Evolutionary conservation across 179 eudicot species (phyloP).

Genomic region (Drosera spatulata): DNA sequence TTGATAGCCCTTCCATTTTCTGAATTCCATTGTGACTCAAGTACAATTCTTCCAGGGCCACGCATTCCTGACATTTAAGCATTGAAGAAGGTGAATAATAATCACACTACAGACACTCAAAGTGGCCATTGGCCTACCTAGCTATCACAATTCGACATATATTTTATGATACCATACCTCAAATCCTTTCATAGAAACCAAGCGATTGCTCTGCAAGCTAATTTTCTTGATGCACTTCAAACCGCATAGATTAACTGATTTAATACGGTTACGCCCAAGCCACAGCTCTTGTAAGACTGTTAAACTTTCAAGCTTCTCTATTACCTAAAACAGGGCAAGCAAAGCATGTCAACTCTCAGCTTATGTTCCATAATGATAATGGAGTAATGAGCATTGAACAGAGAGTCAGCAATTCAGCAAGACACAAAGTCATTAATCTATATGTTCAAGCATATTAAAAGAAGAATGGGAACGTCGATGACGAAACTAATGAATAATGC

Average conservation of each 20-base stretch:
- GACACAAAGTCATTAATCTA: too few species aligned
- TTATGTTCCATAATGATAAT: too few species aligned
- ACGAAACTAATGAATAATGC: too few species aligned
- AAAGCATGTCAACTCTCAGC: too few species aligned
- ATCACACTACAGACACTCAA: background rate
- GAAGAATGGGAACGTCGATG: too few species aligned
- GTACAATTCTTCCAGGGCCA: constrained; percentile 85
- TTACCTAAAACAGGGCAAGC: constrained; percentile 41
- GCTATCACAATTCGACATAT: background rate
- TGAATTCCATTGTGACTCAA: constrained; percentile 94
- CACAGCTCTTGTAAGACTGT: constrained; percentile 77
- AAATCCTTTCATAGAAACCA: constrained; percentile 75
- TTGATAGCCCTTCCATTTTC: constrained; percentile 84
- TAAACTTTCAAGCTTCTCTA: constrained; percentile 71
- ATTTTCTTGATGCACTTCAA: constrained; percentile 79
- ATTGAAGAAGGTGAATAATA: background rate
- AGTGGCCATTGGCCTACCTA: too few species aligned
- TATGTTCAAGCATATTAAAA: too few species aligned
- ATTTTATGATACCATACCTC: constrained; percentile 42
- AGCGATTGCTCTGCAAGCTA: constrained; percentile 93
- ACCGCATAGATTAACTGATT: constrained; percentile 72
- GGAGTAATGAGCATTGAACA: too few species aligned
- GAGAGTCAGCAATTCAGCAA: too few species aligned
- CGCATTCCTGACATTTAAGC: constrained; percentile 53
- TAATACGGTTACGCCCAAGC: constrained; percentile 96